Percentiles rank a stretch among this genome's conserved stretches.
phyloP scores from a whole-genome alignment of 495 filamentous ascomycete species.

The Trichoderma virens region DNA sequence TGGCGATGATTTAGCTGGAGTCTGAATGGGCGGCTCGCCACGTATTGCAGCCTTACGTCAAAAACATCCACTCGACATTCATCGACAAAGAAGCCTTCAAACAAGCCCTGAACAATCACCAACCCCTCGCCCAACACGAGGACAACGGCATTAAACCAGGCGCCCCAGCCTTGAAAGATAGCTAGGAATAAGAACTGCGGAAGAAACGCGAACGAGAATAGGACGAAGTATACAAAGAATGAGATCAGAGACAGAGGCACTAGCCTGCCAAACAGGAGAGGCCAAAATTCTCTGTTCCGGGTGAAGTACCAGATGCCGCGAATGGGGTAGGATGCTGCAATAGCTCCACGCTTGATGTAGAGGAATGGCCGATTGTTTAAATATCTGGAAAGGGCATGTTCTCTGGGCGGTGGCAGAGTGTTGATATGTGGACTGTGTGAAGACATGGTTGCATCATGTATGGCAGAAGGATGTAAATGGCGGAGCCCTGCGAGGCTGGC shows the following conservation, averaged over 20 bases:
- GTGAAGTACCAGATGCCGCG: conserved; percentile 74
- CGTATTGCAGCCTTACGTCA: conserved; percentile 52
- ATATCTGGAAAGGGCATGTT: background rate
- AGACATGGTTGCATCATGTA: background rate
- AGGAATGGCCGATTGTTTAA: background rate
- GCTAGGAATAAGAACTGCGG: conserved; percentile 75
- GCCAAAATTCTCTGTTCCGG: conserved; percentile 52
- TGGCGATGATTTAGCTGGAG: conserved; percentile 19
- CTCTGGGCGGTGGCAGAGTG: background rate
- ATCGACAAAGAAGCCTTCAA: conserved; percentile 74
- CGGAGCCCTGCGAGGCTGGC: background rate
- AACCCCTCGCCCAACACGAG: conserved; percentile 77
- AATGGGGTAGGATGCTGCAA: conserved; percentile 28
- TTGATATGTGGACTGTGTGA: background rate
- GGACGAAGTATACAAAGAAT: conserved; percentile 57
- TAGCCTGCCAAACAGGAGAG: conserved; percentile 62
- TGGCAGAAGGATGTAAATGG: background rate
- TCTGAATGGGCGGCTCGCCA: background rate
- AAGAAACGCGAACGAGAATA: conserved; percentile 84
- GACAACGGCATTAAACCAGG: conserved; percentile 65
- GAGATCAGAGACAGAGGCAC: conserved; percentile 66
- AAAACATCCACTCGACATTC: conserved; percentile 87
- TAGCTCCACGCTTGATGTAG: conserved; percentile 24
- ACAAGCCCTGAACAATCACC: conserved; percentile 67
- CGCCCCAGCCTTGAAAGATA: conserved; percentile 71